These are phyloP conservation scores for Chlorella sp. DNA, from an alignment of 139 green algal species.

Conservation along the genomic window DNA sequence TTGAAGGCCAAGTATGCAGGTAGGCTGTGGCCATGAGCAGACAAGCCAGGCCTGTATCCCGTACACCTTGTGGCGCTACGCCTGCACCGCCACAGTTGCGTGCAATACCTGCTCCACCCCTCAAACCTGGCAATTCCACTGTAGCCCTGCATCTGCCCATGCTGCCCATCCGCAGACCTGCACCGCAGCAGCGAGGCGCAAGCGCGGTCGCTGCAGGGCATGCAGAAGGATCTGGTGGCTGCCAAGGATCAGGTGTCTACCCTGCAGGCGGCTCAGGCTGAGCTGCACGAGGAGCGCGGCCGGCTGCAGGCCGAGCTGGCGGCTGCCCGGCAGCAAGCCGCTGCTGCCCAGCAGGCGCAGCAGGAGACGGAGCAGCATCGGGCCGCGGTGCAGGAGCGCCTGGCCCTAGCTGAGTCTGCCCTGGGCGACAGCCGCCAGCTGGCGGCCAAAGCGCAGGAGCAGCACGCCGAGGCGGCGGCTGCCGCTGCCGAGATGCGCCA, in stretches of 20 bases:
- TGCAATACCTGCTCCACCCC: too few species aligned
- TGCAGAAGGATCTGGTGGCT: not conserved
- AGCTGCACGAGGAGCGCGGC: not conserved
- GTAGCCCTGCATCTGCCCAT: too few species aligned
- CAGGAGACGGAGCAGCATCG: not conserved
- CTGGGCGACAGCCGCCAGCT: not conserved
- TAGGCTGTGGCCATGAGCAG: not conserved
- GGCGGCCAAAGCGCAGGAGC: not conserved
- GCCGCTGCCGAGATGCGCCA: not conserved
- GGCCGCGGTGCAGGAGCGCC: not conserved
- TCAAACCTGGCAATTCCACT: too few species aligned
- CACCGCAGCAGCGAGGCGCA: slow-evolving; percentile 2
- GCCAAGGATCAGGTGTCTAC: not conserved
- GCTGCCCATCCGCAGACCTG: not conserved
- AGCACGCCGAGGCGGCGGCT: not conserved
- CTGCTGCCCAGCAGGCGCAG: not conserved
- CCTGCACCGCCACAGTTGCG: too few species aligned
- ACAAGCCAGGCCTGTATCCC: too few species aligned
- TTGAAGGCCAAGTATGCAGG: slow-evolving; percentile 7
- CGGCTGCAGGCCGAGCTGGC: not conserved
- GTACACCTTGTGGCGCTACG: too few species aligned
- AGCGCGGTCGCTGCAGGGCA: not conserved
- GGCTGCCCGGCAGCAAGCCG: not conserved
- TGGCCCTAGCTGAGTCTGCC: not conserved
- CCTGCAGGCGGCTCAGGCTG: not conserved